Percentiles rank a stretch among this genome's conserved stretches.
These are phyloP conservation scores for Tetracladium maxilliforme DNA, from an alignment of 2,329 filamentous ascomycete genomes.

Conservation along the genomic window DNA sequence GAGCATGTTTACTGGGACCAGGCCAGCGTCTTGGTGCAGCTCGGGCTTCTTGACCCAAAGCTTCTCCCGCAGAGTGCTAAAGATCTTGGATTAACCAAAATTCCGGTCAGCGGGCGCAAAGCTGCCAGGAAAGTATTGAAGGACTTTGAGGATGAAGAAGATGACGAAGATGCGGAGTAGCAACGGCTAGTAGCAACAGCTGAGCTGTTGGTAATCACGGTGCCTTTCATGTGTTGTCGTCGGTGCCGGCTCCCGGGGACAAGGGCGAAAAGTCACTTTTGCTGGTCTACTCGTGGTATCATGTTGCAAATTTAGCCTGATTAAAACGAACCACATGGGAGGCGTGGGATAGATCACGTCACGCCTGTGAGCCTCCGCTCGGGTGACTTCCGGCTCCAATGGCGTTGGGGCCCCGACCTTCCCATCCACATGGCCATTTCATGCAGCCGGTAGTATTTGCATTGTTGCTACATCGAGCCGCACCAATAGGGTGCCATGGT, in stretches of 20 bases:
- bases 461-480: too few relatives aligned
- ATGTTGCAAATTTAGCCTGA: background rate
- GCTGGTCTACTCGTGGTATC: background rate
- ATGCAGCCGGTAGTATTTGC: too few relatives aligned
- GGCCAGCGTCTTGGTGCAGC: conserved; percentile 44
- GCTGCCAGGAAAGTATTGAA: background rate
- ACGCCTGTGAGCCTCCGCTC: too few relatives aligned
- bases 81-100: too few relatives aligned
- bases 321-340: background rate
- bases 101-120: too few relatives aligned
- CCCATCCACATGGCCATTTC: too few relatives aligned
- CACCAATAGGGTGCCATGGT: too few relatives aligned
- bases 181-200: background rate
- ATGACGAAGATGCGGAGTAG: background rate
- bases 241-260: background rate
- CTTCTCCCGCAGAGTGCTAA: too few relatives aligned
- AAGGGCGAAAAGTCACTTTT: background rate
- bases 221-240: background rate
- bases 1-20: conserved; percentile 60
- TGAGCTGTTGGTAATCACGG: background rate
- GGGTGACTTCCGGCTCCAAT: too few relatives aligned
- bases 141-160: background rate
- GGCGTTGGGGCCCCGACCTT: too few relatives aligned
- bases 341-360: background rate
- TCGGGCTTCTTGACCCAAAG: conserved; percentile 30